Evolutionary conservation across 73 alveolate genomes (phyloP).

Genomic region (Symbiodinium pilosum): DNA sequence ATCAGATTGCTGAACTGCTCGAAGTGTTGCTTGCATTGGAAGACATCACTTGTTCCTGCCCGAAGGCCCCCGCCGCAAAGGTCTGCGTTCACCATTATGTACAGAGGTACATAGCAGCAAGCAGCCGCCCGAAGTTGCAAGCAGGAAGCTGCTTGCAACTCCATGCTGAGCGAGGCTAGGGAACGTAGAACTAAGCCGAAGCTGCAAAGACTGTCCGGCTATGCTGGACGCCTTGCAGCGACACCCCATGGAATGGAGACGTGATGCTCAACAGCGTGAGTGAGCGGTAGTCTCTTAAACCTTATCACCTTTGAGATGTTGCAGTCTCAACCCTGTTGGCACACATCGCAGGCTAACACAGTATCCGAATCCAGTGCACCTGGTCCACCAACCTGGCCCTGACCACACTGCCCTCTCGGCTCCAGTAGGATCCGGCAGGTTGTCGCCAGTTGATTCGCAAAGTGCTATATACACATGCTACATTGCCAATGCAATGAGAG

Average conservation of each 20-base stretch:
- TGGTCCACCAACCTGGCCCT: background rate
- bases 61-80: background rate
- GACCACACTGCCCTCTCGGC: background rate
- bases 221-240: background rate
- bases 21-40: background rate
- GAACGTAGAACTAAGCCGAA: background rate
- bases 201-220: background rate
- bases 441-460: background rate
- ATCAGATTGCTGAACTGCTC: background rate
- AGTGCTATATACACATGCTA: background rate
- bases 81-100: background rate
- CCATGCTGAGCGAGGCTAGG: background rate
- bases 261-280: background rate
- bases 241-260: background rate
- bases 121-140: constrained; percentile 18
- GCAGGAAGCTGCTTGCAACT: background rate
- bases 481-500: constrained; percentile 4
- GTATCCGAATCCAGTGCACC: background rate
- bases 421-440: background rate
- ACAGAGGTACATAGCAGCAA: background rate
- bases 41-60: background rate
- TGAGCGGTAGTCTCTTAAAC: no score
- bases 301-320: no score
- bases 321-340: no score
- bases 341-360: background rate